These are phyloP conservation scores for Hypocreales sp. DNA, from an alignment of 2,329 filamentous ascomycete genomes.

Conservation along the genomic window DNA sequence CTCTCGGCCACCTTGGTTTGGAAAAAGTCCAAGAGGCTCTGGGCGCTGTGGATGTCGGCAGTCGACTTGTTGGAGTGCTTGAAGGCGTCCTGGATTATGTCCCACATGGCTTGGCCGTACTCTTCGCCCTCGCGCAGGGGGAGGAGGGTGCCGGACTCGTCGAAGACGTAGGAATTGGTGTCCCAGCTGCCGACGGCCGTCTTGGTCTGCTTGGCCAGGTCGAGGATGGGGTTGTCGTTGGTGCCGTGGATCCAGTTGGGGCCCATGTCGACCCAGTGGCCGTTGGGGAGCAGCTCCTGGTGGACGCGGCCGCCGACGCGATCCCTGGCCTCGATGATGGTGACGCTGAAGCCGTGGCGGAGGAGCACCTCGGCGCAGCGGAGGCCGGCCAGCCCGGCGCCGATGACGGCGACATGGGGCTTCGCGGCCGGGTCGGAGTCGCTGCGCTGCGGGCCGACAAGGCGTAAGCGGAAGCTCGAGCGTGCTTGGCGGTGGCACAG, in stretches of 20 bases:
- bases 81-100: conserved; percentile 53
- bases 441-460: conserved; percentile 7
- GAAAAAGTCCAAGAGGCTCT: conserved; percentile 41
- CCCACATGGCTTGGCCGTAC: conserved; percentile 45
- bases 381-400: conserved; percentile 56
- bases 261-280: conserved; percentile 39
- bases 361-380: conserved; percentile 54
- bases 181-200: conserved; percentile 35
- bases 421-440: conserved; percentile 8
- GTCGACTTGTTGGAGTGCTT: conserved; percentile 44
- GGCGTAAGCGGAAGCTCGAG: conserved; percentile 10
- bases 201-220: conserved; percentile 45
- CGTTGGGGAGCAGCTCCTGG: conserved; percentile 32
- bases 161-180: conserved; percentile 36
- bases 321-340: conserved; percentile 51
- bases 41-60: conserved; percentile 26
- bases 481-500: too few relatives aligned
- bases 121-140: conserved; percentile 26
- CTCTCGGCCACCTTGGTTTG: conserved; percentile 24
- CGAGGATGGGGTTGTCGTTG: conserved; percentile 51
- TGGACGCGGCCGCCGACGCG: conserved; percentile 51
- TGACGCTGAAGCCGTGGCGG: conserved; percentile 48
- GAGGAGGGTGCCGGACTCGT: conserved; percentile 38
- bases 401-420: conserved; percentile 50
- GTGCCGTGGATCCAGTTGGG: conserved; percentile 76